These are phyloP conservation scores for Tetrapisispora fleetii DNA, from an alignment of 805 yeast species.

Conservation along the genomic window DNA sequence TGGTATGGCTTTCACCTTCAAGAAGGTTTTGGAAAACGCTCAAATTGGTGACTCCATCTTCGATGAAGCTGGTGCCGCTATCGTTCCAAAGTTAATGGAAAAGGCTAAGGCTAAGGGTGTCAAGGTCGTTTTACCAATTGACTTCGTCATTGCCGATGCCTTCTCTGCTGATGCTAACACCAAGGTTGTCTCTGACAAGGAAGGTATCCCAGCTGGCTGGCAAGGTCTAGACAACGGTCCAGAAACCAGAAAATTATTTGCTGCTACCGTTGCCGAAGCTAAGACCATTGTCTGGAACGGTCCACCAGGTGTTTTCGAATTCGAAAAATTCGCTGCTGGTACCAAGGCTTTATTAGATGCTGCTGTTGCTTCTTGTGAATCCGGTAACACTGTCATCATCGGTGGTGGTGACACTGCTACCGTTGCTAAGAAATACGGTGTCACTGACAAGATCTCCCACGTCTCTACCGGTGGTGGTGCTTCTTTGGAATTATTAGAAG, in stretches of 20 bases:
- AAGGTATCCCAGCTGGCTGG: conserved; percentile 92
- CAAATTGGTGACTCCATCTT: conserved; percentile 85
- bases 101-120: conserved; percentile 96
- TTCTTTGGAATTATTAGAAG: conserved; percentile 95
- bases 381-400: conserved; percentile 89
- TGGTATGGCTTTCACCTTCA: conserved; percentile 99
- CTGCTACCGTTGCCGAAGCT: conserved; percentile 77
- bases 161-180: conserved; percentile 86
- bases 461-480: conserved; percentile 99
- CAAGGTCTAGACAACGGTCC: conserved; percentile 96
- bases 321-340: conserved; percentile 83
- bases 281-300: conserved; percentile 99
- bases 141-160: conserved; percentile 90
- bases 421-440: conserved; percentile 96
- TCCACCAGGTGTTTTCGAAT: conserved; percentile 99
- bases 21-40: conserved; percentile 79
- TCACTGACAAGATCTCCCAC: conserved; percentile 90
- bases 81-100: conserved; percentile 82
- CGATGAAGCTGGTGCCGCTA: conserved; percentile 92
- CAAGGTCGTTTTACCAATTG: conserved; percentile 88
- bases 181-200: conserved; percentile 74
- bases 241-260: conserved; percentile 70
- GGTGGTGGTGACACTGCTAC: conserved; percentile 99
- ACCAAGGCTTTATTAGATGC: conserved; percentile 86
- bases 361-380: conserved; percentile 73